Base-by-base conservation (phyloP, 2,329 filamentous ascomycete species). In the Neofusicoccum kwambonambiense region DNA sequence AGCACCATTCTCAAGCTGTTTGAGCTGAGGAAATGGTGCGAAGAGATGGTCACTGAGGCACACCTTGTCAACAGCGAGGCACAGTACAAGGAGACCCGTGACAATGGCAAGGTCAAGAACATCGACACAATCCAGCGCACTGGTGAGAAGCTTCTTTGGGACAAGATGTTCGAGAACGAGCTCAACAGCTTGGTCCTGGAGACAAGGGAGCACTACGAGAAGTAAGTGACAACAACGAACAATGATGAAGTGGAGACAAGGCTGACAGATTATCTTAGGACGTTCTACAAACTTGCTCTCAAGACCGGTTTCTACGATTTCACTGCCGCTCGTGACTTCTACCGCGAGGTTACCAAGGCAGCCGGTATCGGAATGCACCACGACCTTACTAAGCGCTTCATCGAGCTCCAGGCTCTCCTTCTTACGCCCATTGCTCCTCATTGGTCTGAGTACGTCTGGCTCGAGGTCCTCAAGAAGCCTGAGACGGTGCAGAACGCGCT, bases 371-470 rank as follows among this genome's bases (percentile, higher is more conserved):
- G 90, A 71, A 94, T 98, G 89, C 93, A 98, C 81, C 86, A 87
- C 70, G 90, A 93, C 69, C 82, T 96, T 11, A 84, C 94, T 37
- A 80, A 87, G 70, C 87, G 89, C 70, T 99, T 95, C 79, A 88
- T 97, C 69, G 90, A 96, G 79, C 84, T 96, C 19, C 94, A 97
- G 78, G 89, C 91, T 51, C 84, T 96, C 58, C 84, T 97, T 73
- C 81, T 98, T 70, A 86, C 90, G 3, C 90, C 93, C 60, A 89
- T 98, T 68, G 89, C 94, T 2, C 94, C 95, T 65, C 95, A 99
- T 79, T 98, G 93, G 90, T 84, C 92, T 52, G 95, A 99, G 75
- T 90, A 96, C 79, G 88, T 99, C 75, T 98, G 93, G 92, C 87
- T 90, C 63, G 94, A 98, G 79, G 87, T 98, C 1, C 87, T 99